These are phyloP conservation scores for Rhizopogon vulgaris DNA, from an alignment of 768 basidiomycete species.

Conservation along the genomic window DNA sequence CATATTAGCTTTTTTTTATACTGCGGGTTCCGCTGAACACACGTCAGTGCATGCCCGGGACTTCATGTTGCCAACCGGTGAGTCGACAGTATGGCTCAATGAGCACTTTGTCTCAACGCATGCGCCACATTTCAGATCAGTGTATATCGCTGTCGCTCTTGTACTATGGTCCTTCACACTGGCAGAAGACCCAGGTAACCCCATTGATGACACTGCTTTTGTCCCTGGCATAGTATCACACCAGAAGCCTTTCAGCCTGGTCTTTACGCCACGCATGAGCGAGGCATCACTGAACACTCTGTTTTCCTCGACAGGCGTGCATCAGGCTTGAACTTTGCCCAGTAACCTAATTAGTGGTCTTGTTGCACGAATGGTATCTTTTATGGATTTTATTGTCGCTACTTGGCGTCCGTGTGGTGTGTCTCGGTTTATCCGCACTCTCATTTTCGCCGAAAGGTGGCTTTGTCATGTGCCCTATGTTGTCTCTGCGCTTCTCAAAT, in stretches of 20 bases:
- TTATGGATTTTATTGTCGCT: no score
- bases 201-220: conserved; percentile 58
- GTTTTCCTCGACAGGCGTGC: background rate
- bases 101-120: background rate
- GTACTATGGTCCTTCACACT: conserved; percentile 59
- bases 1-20: background rate
- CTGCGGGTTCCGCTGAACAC: background rate
- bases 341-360: background rate
- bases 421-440: no score
- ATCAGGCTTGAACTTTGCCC: background rate
- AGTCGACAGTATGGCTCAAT: background rate
- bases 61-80: conserved; percentile 37
- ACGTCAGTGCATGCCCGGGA: conserved; percentile 49
- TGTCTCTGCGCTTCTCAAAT: no score
- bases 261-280: conserved; percentile 43
- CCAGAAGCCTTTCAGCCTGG: conserved; percentile 52
- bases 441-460: no score
- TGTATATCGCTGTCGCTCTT: conserved; percentile 58
- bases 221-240: conserved; percentile 59
- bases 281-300: conserved; percentile 1
- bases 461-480: no score
- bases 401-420: no score
- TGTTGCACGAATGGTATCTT: background rate
- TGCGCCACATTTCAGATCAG: conserved; percentile 34
- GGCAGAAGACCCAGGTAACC: conserved; percentile 36